Base-by-base conservation (phyloP, 306 rosid genomes). In the Notholithocarpus densiflorus region DNA sequence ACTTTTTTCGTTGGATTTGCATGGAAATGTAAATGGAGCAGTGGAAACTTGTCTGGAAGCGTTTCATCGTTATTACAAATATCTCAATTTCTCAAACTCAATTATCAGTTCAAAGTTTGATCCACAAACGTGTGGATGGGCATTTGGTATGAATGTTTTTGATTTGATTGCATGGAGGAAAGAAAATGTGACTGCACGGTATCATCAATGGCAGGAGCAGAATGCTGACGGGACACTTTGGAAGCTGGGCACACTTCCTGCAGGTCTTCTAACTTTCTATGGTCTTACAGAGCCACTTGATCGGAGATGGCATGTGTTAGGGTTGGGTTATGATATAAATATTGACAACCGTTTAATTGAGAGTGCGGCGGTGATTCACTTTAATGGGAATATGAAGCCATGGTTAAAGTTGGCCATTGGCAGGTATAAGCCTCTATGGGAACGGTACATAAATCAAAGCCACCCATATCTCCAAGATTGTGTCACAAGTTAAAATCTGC, bases 11-110 rank as follows among this genome's bases (percentile, higher is more conserved):
- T 84, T 96, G 80, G 96, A 93, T 83, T 82, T 96, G 87, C 99
- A 96, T 84, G 97, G 96, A 71, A 91, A 96, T 79, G 99, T 96
- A 81, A 96, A 96, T 75, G 99, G 98, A 56, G 99, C 97, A 27
- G 99, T 96, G 77, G 99, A 96, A 82, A 96, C 99, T 82, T 96
- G 99, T 83, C 97, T 96, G 6, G 99, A 96, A 90, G 92, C 93
- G 8, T 96, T 89, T 83, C 99, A 96, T 75, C 94, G 99, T 54
- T 91, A 90, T 75, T 93, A 93, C 90, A 96, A 90, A 85, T 96
- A 89, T 88, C 94, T 96, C 82, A 96, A 96, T 80, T 96, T 96
- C 89, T 93, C 99, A 70, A 91, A 82, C 80, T 55, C 94, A 77
- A 82, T 96, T 72, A 90, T 96, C 80, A 96, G 97, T 89, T 86